A percentile compares a stretch with the other conserved stretches of the same genome.
Evolutionary conservation across 345 rosid species (phyloP).

Genomic region (Psidium guajava): DNA sequence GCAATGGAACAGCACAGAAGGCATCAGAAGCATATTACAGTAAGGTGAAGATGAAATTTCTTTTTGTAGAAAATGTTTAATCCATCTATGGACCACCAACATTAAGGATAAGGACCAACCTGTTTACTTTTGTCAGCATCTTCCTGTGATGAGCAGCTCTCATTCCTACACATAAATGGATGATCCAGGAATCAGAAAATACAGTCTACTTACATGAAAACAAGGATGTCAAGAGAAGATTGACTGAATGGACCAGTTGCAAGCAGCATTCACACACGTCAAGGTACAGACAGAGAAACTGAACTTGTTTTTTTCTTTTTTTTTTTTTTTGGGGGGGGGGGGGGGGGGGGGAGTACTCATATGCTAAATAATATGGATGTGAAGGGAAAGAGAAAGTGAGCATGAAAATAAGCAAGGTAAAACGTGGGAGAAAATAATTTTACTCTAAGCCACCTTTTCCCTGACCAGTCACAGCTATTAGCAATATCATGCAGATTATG

Average conservation of each 20-base stretch:
- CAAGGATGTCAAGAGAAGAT: background rate
- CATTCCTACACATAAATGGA: constrained; percentile 24
- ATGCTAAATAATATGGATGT: background rate
- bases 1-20: background rate
- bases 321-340: no score
- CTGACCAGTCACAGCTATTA: background rate
- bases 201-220: background rate
- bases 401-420: background rate
- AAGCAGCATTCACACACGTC: background rate
- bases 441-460: background rate
- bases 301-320: background rate
- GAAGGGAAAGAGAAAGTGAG: background rate
- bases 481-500: background rate
- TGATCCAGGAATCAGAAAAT: background rate
- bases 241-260: background rate
- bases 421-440: background rate
- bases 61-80: background rate
- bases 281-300: background rate
- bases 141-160: constrained; percentile 22
- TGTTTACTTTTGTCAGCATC: constrained; percentile 60
- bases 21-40: background rate
- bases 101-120: constrained; percentile 22
- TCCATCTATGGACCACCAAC: background rate
- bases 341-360: background rate
- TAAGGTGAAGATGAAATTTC: background rate